phyloP scores from a whole-genome alignment of 306 rosid genomes.

The Lathyrus aphaca region DNA sequence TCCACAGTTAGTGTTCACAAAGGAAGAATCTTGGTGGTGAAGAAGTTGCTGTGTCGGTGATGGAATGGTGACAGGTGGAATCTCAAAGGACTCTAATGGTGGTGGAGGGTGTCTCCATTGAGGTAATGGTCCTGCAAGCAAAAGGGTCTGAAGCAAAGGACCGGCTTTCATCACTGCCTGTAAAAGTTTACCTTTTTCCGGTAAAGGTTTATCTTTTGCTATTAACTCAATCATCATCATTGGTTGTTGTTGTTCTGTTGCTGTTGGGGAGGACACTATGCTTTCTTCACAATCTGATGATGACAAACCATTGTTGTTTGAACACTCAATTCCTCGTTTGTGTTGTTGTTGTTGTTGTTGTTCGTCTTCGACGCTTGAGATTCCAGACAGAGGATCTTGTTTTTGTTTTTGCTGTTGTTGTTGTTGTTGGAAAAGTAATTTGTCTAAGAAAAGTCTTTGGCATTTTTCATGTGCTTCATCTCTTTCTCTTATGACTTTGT shows the following conservation, averaged over 20 bases:
- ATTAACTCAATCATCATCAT: conserved; percentile 53
- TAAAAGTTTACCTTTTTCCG: conserved; percentile 94
- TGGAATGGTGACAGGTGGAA: conserved; percentile 88
- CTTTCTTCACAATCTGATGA: conserved; percentile 98
- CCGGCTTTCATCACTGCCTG: conserved; percentile 99
- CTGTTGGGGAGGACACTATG: conserved; percentile 73
- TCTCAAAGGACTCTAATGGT: conserved; percentile 82
- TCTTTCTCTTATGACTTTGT: conserved; percentile 66
- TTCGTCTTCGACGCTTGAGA: conserved; percentile 95
- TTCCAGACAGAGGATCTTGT: conserved; percentile 72
- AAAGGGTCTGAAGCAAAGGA: conserved; percentile 85
- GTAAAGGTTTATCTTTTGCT: conserved; percentile 67
- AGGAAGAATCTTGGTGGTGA: conserved; percentile 60
- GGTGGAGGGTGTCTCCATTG: conserved; percentile 99
- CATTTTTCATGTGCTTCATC: conserved; percentile 83
- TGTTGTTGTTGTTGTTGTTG: conserved; percentile 26
- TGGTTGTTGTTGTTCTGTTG: conserved; percentile 37
- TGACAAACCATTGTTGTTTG: conserved; percentile 64
- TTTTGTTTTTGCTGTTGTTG: conserved; percentile 38
- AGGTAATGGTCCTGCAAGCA: conserved; percentile 96
- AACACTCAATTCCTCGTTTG: conserved; percentile 75
- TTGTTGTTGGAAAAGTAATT: conserved; percentile 48
- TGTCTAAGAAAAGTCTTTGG: conserved; percentile 66
- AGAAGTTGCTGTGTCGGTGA: conserved; percentile 41
- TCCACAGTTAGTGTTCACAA: conserved; percentile 52